These are phyloP conservation scores for Lentinula sp. DNA, from an alignment of 768 basidiomycete genomes.

Conservation along the genomic window DNA sequence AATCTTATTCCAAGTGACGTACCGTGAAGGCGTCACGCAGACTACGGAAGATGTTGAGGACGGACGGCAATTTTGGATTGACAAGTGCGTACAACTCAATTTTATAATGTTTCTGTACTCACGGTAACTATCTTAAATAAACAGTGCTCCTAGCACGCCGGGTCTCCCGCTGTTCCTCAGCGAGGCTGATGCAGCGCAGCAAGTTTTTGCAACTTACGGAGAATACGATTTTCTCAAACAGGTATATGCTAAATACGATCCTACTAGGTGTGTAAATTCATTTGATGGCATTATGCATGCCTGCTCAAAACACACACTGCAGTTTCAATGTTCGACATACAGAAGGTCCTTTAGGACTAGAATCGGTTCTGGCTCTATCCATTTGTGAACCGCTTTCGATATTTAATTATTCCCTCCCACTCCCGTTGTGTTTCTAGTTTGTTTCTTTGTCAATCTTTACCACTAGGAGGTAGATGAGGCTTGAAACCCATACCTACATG, in stretches of 20 bases:
- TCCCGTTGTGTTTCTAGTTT: background rate
- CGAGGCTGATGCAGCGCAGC: constrained; percentile 31
- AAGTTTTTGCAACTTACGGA: constrained; percentile 33
- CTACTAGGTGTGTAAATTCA: constrained; percentile 23
- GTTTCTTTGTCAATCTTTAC: background rate
- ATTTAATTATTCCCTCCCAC: background rate
- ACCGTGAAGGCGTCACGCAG: constrained; percentile 10
- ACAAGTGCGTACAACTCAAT: constrained; percentile 18
- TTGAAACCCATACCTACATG: too few species aligned
- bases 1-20: constrained; percentile 25
- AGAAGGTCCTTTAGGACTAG: constrained; percentile 24
- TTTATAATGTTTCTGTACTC: background rate
- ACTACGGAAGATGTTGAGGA: constrained; percentile 17
- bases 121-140: background rate
- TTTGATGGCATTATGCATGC: background rate
- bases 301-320: background rate
- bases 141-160: constrained; percentile 28
- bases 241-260: constrained; percentile 38
- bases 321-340: constrained; percentile 30
- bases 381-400: background rate
- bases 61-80: constrained; percentile 21
- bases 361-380: background rate
- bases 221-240: constrained; percentile 26
- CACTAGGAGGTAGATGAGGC: background rate
- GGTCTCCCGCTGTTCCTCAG: constrained; percentile 34